These are phyloP conservation scores for Jatropha curcas DNA, from an alignment of 345 rosid genomes.

Conservation along the genomic window DNA sequence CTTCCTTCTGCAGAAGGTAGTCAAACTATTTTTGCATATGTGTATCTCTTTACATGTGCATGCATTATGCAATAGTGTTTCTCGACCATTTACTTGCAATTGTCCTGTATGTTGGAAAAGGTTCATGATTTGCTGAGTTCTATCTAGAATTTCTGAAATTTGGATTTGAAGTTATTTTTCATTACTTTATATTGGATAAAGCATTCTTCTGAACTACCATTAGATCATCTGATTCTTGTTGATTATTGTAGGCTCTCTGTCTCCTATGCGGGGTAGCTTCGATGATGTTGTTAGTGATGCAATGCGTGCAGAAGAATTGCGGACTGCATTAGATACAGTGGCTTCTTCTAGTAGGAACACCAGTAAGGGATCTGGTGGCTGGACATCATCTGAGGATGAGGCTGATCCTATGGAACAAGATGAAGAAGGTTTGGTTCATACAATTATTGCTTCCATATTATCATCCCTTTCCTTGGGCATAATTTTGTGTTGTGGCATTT, in stretches of 20 bases:
- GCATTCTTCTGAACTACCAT: no score
- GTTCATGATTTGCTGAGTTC: background rate
- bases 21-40: background rate
- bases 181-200: background rate
- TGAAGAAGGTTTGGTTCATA: conserved; percentile 54
- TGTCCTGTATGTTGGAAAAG: background rate
- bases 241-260: conserved; percentile 48
- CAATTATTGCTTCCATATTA: conserved; percentile 13
- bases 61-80: background rate
- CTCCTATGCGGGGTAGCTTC: conserved; percentile 59
- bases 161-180: background rate
- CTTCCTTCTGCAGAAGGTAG: conserved; percentile 1
- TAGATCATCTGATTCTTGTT: conserved; percentile 22
- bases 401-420: conserved; percentile 75
- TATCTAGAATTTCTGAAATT: background rate
- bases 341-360: conserved; percentile 67
- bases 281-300: conserved; percentile 56
- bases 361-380: conserved; percentile 47
- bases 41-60: background rate
- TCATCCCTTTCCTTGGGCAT: conserved; percentile 5
- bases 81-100: conserved; percentile 7
- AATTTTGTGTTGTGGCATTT: background rate
- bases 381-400: conserved; percentile 94
- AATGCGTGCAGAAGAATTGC: conserved; percentile 69
- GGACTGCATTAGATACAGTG: conserved; percentile 57